Evolutionary conservation across 768 basidiomycete genomes (phyloP), one percentile per base, ranked within the genome.

Genomic region (Lyophyllum decastes): DNA sequence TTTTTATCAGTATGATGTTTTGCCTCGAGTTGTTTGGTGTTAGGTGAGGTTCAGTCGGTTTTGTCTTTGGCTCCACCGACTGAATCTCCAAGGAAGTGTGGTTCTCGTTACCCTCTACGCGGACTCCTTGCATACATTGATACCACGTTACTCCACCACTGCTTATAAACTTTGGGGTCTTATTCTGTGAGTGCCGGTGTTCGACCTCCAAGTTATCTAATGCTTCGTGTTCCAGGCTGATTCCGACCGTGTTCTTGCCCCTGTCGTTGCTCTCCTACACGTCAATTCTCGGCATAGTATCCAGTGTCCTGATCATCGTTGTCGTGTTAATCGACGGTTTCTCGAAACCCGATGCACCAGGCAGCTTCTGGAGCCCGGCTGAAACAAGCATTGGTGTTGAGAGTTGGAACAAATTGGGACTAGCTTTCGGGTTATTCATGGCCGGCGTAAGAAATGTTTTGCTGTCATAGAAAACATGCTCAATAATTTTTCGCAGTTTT

Each of bases 381-480:
- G 73, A 77, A n/a, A 97, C 94, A 0, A 82, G 78, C 19, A 59
- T 87, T 11, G 78, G 78, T 5, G 76, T 90, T 14, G 73, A 74
- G 24, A 82, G 78, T 57, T 72, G 77, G 60, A 72, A 73, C 19
- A 81, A 89, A 54, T 75, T 96, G 33, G 90, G 94, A 1, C 71
- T 96, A 25, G 84, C 90, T 14, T 89, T 95, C 63, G 95, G 95
- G 1, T 76, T 98, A 60, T 86, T 98, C 66, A 94, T 98, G 87
- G 91, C 92, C 8, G 94, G 95, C 16, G 92, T 94, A 68, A 67
- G 83, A 67, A 19, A 48, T 56, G 25, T 19, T 49, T 22, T 26
- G 22, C 46, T 22, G 33, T 61, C 21, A 5, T 49, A 49, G 10
- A 10, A 7, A 19, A 14, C 4, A n/a, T 41, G 16, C 40, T 43